These are phyloP conservation scores for Colletotrichum lupini DNA, from an alignment of 2,329 filamentous ascomycete species.

Conservation along the genomic window DNA sequence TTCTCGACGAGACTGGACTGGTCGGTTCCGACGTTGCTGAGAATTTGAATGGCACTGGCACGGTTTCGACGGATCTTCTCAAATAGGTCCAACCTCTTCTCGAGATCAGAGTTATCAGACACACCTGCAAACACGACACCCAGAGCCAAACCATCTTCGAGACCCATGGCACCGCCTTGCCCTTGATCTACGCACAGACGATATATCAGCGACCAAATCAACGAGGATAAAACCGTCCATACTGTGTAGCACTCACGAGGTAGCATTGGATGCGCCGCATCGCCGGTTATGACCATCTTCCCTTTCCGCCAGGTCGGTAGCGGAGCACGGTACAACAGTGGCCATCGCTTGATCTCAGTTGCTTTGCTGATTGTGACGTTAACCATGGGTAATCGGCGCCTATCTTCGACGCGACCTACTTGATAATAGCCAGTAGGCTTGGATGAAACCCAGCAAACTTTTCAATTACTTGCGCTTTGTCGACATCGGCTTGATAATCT, in stretches of 20 bases:
- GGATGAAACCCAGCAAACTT: constrained; percentile 44
- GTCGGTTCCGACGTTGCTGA: constrained; percentile 51
- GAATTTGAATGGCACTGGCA: constrained; percentile 49
- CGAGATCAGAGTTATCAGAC: constrained; percentile 36
- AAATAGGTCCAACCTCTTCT: constrained; percentile 40
- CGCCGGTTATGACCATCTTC: constrained; percentile 46
- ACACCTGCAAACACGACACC: constrained; percentile 43
- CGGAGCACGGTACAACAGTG: constrained; percentile 47
- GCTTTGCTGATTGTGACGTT: constrained; percentile 43
- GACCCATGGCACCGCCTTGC: constrained; percentile 48
- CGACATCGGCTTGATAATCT: constrained; percentile 37
- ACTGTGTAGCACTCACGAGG: constrained; percentile 42
- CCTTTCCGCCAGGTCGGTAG: constrained; percentile 47
- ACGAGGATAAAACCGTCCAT: no score
- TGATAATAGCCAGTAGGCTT: constrained; percentile 41
- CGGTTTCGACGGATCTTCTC: constrained; percentile 41
- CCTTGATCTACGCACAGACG: constrained; percentile 46
- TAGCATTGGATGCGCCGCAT: constrained; percentile 52
- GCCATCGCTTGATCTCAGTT: constrained; percentile 48
- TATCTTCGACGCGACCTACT: constrained; percentile 33
- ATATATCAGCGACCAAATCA: neutral
- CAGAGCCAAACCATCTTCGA: constrained; percentile 49
- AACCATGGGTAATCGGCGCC: neutral
- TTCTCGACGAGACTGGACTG: constrained; percentile 42
- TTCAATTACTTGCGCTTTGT: constrained; percentile 40